A percentile compares a stretch with the other conserved stretches of the same genome.
Conservation (phyloP, 441 rosid genomes). For the Rhodomyrtus psidioides region DNA sequence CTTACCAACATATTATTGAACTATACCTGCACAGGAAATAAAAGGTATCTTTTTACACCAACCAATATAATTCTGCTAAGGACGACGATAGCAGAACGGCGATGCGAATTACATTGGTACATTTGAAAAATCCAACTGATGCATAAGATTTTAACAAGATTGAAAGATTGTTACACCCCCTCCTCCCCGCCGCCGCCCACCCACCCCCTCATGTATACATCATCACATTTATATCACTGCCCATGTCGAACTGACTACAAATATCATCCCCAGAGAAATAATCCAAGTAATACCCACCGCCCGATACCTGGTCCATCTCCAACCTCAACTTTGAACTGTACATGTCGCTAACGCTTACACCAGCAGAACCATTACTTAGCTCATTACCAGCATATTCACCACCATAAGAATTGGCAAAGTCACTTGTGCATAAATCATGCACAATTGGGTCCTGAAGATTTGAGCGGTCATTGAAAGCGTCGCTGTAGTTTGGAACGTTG, state of each 20-base stretch:
- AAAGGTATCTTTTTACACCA: neutral
- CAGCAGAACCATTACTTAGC: slow-evolving; percentile 16
- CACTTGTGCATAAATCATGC: slow-evolving; percentile 1
- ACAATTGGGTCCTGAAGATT: slow-evolving; percentile 17
- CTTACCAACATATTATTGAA: neutral
- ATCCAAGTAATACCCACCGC: slow-evolving; percentile 18
- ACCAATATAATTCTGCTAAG: neutral
- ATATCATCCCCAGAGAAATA: slow-evolving; percentile 24
- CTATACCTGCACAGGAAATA: neutral
- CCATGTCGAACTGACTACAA: slow-evolving; percentile 18
- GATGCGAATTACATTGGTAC: neutral
- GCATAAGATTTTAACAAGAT: neutral
- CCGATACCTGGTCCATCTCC: slow-evolving; percentile 29
- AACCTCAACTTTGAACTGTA: slow-evolving; percentile 36
- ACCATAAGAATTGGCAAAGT: slow-evolving; percentile 9
- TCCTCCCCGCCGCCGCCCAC: no score
- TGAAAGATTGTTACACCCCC: neutral
- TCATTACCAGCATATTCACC: slow-evolving; percentile 14
- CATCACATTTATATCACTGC: neutral
- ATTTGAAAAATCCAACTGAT: neutral
- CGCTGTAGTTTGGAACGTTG: slow-evolving; percentile 11
- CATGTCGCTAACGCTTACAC: slow-evolving; percentile 14
- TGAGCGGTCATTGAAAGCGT: slow-evolving; percentile 1
- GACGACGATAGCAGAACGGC: neutral
- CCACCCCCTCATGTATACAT: neutral